Base-by-base conservation (phyloP, 345 rosid genomes). In the Pistacia vera region DNA sequence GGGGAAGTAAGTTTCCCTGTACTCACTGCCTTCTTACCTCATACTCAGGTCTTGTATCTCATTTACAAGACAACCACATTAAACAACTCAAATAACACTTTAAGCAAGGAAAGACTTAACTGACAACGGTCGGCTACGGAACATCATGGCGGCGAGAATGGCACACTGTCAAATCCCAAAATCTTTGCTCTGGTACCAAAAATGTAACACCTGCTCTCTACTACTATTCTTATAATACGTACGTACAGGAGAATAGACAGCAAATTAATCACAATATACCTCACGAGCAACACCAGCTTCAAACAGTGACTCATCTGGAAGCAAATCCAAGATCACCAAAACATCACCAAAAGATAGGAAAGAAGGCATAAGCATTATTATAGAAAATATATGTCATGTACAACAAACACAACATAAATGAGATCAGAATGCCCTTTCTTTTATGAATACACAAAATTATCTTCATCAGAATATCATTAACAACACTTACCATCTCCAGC, bases 211-310 rank as follows among this genome's bases (percentile, higher is more conserved):
- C 25, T 25, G 25, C 25, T 25, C 25, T 25, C 25, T 25, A 25
- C 25, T 25, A 25, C 25, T 25, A 25, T 25, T 25, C 25, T 25
- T 25, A 25, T 25, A 25, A n/a, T 48, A 13, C 38, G 28, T 49
- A 18, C 55, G 16, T 51, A 63, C 51, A 49, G 1, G 33, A 46
- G 71, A 33, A 46, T 30, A 4, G 4, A 71, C 11, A 49, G 25
- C n/a, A 60, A 16, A 28, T 18, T 20, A 70, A 20, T 12, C 11
- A 71, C 11, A 62, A 18, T 4, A 52, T 89, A 96, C 98, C 97
- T 97, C 99, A 79, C 99, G 97, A 38, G 96, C 97, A 79, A 83
- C 82, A 75, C 98, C 99, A 77, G 97, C 92, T 82, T 90, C 98
- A 74, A 84, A 84, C 85, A 96, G 85, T 49, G 99, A 92, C 75